Evolutionary conservation across 2,329 filamentous ascomycete species (phyloP), one percentile per base, ranked within the genome.

Genomic region (Aspergillus hortae): DNA sequence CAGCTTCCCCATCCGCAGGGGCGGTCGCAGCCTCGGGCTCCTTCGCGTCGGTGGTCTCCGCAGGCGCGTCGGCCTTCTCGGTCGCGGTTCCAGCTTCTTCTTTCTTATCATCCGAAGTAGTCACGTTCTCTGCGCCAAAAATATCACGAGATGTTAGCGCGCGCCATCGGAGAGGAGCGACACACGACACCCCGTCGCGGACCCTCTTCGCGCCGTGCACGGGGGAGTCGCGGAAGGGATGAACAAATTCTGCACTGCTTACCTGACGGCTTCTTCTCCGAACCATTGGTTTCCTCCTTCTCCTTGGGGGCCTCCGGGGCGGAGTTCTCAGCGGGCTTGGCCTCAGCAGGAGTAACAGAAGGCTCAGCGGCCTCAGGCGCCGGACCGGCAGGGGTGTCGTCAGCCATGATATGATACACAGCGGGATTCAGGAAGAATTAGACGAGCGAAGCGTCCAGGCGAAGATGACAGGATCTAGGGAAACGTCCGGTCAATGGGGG

Each of bases 401-500:
- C 73, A 55, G 72, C 67, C 66, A 74, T 75, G 57, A 58, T 69
- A 61, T 75, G 57, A 58, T 69, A 61, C 59, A 60, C 64, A 51
- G 52, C 51, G 46, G 54, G 51, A 48, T 41, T 56, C 56, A 51
- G 44, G 44, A 50, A 52, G 49, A 47, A 57, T 49, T 60, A 50
- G n/a, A 43, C 36, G 23, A 27, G 17, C 46, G 48, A 48, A 46
- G 38, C 21, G 35, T 53, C 46, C 36, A 41, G 56, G 41, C 23
- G 48, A 41, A 54, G 46, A 50, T 38, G 48, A 56, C 52, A 51
- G 49, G 23, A 53, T 53, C 43, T 42, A 50, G 25, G 25, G 43
- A 54, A 38, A 53, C 48, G 50, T 51, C 50, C 52, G 52, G 48
- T 51, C 49, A 47, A 45, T 44, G 46, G 33, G 14, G 23, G 46